A percentile compares a stretch with the other conserved stretches of the same genome.
Conservation (phyloP, 306 rosid species). For the Alnus glutinosa region DNA sequence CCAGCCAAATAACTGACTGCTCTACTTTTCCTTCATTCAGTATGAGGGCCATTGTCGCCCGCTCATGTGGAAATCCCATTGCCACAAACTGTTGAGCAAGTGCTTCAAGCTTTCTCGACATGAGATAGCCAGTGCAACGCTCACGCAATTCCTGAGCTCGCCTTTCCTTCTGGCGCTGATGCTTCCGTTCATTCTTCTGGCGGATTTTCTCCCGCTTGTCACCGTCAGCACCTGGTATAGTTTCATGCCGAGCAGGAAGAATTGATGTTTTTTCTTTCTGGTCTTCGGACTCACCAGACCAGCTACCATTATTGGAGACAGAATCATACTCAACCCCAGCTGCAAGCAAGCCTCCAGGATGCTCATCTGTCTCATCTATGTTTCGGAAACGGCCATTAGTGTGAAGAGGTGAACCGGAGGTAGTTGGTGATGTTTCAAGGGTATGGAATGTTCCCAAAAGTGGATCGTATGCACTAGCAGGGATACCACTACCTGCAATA, state of each 20-base stretch:
- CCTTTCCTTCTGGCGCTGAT: slow-evolving; percentile 97
- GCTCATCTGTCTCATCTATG: slow-evolving; percentile 93
- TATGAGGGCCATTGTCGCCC: slow-evolving; percentile 86
- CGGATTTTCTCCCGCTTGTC: slow-evolving; percentile 96
- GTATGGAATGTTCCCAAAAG: slow-evolving; percentile 85
- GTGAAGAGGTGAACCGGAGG: slow-evolving; percentile 61
- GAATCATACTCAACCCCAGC: slow-evolving; percentile 83
- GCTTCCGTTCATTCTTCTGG: slow-evolving; percentile 91
- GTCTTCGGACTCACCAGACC: slow-evolving; percentile 98
- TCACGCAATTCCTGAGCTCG: slow-evolving; percentile 96
- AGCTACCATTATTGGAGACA: slow-evolving; percentile 93
- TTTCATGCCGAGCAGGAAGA: slow-evolving; percentile 53
- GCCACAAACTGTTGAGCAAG: slow-evolving; percentile 88
- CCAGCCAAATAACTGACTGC: slow-evolving; percentile 84
- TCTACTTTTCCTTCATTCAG: slow-evolving; percentile 88
- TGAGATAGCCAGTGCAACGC: slow-evolving; percentile 77
- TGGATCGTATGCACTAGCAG: slow-evolving; percentile 93
- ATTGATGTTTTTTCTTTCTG: slow-evolving; percentile 74
- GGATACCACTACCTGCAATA: slow-evolving; percentile 59
- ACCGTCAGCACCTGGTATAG: slow-evolving; percentile 88
- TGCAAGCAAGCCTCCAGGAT: slow-evolving; percentile 56
- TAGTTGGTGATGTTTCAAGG: slow-evolving; percentile 51
- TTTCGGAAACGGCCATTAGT: slow-evolving; percentile 79
- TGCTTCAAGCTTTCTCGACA: slow-evolving; percentile 91
- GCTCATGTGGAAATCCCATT: slow-evolving; percentile 91